phyloP scores from a whole-genome alignment of 2,329 filamentous ascomycete species.

The Fusarium albidum region DNA sequence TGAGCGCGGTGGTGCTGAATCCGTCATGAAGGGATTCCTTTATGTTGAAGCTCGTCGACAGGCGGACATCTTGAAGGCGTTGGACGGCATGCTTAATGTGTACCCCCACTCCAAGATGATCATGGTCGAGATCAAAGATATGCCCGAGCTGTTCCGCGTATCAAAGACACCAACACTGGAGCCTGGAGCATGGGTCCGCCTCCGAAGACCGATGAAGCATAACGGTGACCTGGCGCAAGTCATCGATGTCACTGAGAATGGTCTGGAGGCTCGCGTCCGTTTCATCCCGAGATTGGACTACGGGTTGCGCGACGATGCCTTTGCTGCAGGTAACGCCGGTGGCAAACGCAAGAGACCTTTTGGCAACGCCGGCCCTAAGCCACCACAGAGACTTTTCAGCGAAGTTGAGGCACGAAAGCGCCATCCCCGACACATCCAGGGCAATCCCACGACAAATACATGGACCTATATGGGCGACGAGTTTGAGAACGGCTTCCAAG shows the following conservation, averaged over 20 bases:
- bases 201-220: slow-evolving; percentile 82
- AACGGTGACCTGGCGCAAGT: slow-evolving; percentile 91
- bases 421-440: slow-evolving; percentile 69
- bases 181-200: slow-evolving; percentile 90
- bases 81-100: slow-evolving; percentile 87
- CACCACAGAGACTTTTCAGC: slow-evolving; percentile 90
- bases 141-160: slow-evolving; percentile 93
- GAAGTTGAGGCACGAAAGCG: slow-evolving; percentile 92
- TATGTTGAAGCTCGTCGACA: slow-evolving; percentile 93
- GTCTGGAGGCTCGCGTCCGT: slow-evolving; percentile 84
- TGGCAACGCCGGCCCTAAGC: slow-evolving; percentile 69
- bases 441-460: slow-evolving; percentile 78
- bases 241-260: slow-evolving; percentile 91
- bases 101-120: slow-evolving; percentile 89
- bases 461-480: slow-evolving; percentile 90
- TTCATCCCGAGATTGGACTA: slow-evolving; percentile 94
- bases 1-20: slow-evolving; percentile 80
- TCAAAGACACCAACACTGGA: slow-evolving; percentile 86
- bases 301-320: slow-evolving; percentile 79
- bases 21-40: slow-evolving; percentile 90
- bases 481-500: slow-evolving; percentile 90
- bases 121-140: slow-evolving; percentile 94
- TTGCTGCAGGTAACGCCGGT: slow-evolving; percentile 57
- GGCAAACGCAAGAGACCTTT: slow-evolving; percentile 82
- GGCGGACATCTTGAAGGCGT: slow-evolving; percentile 82